These are phyloP conservation scores for Hypoxylon rubiginosum DNA, from an alignment of 2,329 filamentous ascomycete genomes.

Conservation along the genomic window DNA sequence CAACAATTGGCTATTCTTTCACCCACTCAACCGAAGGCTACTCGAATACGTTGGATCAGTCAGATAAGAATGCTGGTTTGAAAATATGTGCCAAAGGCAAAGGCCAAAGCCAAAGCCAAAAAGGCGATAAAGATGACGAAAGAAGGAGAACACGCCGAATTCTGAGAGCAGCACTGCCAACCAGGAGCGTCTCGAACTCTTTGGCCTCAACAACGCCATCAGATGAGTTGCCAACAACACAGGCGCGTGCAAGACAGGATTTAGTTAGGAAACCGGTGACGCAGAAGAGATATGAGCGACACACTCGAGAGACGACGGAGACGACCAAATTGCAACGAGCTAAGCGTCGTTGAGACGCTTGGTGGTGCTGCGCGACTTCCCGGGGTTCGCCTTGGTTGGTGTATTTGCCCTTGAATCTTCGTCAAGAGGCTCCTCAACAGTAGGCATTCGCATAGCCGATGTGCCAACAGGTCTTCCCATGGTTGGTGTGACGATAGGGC, in stretches of 20 bases:
- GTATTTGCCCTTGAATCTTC: not conserved
- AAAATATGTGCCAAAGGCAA: not conserved
- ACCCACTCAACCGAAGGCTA: not conserved
- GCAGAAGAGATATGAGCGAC: no score
- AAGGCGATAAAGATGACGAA: not conserved
- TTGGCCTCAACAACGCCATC: not conserved
- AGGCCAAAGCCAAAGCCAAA: not conserved
- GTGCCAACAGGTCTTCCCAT: no score
- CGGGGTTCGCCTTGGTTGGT: slow-evolving; percentile 12
- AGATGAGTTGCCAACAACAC: not conserved
- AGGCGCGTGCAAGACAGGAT: not conserved
- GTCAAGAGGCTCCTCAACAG: not conserved
- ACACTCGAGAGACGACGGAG: no score
- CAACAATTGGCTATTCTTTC: not conserved
- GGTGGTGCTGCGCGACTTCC: not conserved
- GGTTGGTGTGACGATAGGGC: no score
- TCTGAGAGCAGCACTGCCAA: not conserved
- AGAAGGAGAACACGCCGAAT: not conserved
- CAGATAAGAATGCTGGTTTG: not conserved
- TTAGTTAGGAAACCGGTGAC: no score
- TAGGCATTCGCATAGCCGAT: not conserved
- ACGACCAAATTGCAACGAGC: not conserved
- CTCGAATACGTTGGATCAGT: not conserved
- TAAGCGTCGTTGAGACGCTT: not conserved
- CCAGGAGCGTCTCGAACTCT: not conserved